Evolutionary conservation across 2,329 filamentous ascomycete genomes (phyloP), one percentile per base, ranked within the genome.

Genomic region (Xylariaceae sp.): DNA sequence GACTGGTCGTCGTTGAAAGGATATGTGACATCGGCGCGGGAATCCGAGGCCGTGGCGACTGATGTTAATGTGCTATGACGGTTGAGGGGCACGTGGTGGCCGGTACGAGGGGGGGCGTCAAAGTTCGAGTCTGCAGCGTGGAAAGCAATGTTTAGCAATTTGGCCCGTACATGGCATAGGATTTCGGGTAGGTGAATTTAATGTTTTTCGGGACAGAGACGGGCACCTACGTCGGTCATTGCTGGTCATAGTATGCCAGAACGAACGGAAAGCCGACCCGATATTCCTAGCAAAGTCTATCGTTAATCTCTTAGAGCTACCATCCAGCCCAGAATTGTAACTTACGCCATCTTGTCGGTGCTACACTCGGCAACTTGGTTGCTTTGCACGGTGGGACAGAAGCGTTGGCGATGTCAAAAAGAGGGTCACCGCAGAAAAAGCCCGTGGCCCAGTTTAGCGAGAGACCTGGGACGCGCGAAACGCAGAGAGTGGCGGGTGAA

Each of bases 181-280:
- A 42, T 42, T 6, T 45, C 42, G 10, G 10, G 42, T 6, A 45
- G 13, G 5, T n/a, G 9, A 13, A n/a, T n/a, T 37, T 44, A 35
- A 2, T 42, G 23, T 47, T n/a, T 55, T 18, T 13, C 56, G 58
- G 9, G 13, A n/a, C 42, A 45, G 48, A 35, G 55, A 53, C 39
- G 37, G 60, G 62, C 55, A 78, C 84, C 72, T 77, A 88, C 85
- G 85, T 76, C 85, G 77, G 73, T 88, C 85, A 78, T 88, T 80
- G 68, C 84, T 88, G 75, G 85, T 88, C 83, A 88, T 94, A 68
- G 89, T 86, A 81, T 97, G 94, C 94, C 94, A 99, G 78, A 99
- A 93, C 63, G 89, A 89, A 76, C 89, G 89, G 76, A 94, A 89
- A 76, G 88, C 85, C 68, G 82, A 82, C 68, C 85, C 82, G 71